These are phyloP conservation scores for Cylindrodendrum hubeiense DNA, from an alignment of 2,329 filamentous ascomycete species.

Conservation along the genomic window DNA sequence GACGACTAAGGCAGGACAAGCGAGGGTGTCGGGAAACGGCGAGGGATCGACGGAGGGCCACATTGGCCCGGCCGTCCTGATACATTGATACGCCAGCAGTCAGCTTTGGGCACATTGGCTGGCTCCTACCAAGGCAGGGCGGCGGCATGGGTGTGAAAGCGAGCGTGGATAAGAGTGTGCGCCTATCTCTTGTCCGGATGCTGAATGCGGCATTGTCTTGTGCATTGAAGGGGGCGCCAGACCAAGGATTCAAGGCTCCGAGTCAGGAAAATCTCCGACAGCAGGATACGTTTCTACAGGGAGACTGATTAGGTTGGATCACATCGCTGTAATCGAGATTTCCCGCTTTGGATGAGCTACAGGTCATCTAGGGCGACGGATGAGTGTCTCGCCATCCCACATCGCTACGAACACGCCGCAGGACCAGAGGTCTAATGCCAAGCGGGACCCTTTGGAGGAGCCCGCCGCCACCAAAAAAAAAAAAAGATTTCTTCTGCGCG, in stretches of 20 bases:
- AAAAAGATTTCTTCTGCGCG: conserved; percentile 15
- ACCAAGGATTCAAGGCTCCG: conserved; percentile 18
- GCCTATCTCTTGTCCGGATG: not conserved
- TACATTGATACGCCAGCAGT: conserved; percentile 15
- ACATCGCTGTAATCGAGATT: conserved; percentile 40
- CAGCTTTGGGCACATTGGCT: not conserved
- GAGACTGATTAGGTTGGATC: conserved; percentile 34
- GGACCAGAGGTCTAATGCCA: not conserved
- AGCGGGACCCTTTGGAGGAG: not conserved
- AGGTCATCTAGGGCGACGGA: conserved; percentile 31
- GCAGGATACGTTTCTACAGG: conserved; percentile 11
- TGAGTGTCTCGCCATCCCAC: conserved; percentile 35
- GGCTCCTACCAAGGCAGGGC: conserved; percentile 7
- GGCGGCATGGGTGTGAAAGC: conserved; percentile 1
- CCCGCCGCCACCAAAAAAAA: conserved; percentile 3
- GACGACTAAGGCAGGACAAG: conserved; percentile 31
- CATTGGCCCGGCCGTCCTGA: conserved; percentile 13
- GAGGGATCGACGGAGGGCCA: conserved; percentile 42
- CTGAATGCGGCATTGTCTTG: conserved; percentile 2
- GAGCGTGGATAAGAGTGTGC: conserved; percentile 6
- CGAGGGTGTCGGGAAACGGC: conserved; percentile 42
- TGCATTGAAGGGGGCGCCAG: conserved; percentile 21
- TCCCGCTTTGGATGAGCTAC: conserved; percentile 34
- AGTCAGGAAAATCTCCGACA: conserved; percentile 34
- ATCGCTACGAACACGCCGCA: conserved; percentile 36